These are phyloP conservation scores for Solanum clarkiae DNA, from an alignment of 257 asterid genomes.

Conservation along the genomic window DNA sequence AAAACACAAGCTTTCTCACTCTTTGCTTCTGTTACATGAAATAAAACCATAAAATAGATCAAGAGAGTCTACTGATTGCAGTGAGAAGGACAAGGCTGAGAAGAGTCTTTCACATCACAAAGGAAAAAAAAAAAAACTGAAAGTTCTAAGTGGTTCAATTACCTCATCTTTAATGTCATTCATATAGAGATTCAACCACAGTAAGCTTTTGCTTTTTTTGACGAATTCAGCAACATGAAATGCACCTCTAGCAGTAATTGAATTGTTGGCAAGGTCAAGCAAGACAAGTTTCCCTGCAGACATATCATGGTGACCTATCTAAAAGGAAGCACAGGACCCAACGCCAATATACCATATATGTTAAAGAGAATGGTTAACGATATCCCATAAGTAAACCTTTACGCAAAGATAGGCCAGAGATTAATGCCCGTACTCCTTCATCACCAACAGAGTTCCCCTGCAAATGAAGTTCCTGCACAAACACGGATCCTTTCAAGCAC, in stretches of 20 bases:
- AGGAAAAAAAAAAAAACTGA: neutral
- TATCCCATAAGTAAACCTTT: slow-evolving; percentile 36
- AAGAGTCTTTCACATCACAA: neutral
- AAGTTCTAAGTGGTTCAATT: neutral
- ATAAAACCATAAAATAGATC: neutral
- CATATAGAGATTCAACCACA: slow-evolving; percentile 85
- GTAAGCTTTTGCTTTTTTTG: slow-evolving; percentile 68
- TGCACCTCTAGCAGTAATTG: slow-evolving; percentile 66
- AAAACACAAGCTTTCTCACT: neutral
- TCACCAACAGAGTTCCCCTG: slow-evolving; percentile 92
- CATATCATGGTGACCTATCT: neutral
- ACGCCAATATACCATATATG: neutral
- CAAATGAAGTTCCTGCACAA: slow-evolving; percentile 68
- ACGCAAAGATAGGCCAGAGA: slow-evolving; percentile 62
- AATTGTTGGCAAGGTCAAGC: slow-evolving; percentile 86
- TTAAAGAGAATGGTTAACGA: neutral
- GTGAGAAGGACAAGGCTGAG: neutral
- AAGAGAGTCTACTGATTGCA: neutral
- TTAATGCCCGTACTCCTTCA: slow-evolving; percentile 83
- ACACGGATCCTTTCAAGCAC: neutral
- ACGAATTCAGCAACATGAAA: slow-evolving; percentile 76
- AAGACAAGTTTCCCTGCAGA: slow-evolving; percentile 58
- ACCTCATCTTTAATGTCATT: slow-evolving; percentile 95
- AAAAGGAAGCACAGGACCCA: neutral
- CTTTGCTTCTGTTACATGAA: neutral